Base-by-base conservation (phyloP, 2,329 filamentous ascomycete species). In the Dendrostoma leiphaemia region DNA sequence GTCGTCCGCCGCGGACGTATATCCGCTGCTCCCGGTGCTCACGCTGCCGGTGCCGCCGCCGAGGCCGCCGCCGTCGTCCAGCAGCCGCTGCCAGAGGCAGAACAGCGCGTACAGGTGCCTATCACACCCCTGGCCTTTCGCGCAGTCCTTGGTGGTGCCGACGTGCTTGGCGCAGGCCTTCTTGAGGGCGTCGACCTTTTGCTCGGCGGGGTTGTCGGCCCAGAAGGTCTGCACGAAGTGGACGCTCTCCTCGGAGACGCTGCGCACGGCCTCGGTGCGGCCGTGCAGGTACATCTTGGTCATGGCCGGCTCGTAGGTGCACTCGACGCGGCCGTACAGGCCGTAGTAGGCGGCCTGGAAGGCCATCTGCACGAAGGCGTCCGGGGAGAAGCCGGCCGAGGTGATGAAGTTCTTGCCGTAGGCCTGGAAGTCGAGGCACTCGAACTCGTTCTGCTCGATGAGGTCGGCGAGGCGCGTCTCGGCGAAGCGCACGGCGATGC, bases 341-440 rank as follows among this genome's bases (percentile, higher is more conserved):
- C 94, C 94, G 65, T 97, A 99, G 75, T 99, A 97, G 1, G 94
- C 93, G 4, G 93, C 93, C 70, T 99, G 94, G 75, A 97, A 97
- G 0, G 94, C 94, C 93, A 99, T 97, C 71, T 99, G 94, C 19
- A 99, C 90, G 67, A 96, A 99, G 0, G 94, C 94, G 68, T 97
- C 94, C 0, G 94, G 93, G 0, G 93, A 97, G 72, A 97, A 95
- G 7, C 93, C 93, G 86, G 95, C 95, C 0, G 89, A 91, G 0
- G 91, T 97, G 71, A 99, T 97, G 67, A 97, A 97, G 71, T 94
- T 96, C 78, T 97, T 97, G 61, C 94, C 94, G 63, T 96, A 99
- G 23, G 86, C 84, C 46, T 77, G 75, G 63, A 97, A 97, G 62
- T 97, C 93, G 4, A 97, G 79, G 12, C 91, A 95, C 59, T 91